Evolutionary conservation across 345 rosid species (phyloP).

Genomic region (Nephelium lappaceum): DNA sequence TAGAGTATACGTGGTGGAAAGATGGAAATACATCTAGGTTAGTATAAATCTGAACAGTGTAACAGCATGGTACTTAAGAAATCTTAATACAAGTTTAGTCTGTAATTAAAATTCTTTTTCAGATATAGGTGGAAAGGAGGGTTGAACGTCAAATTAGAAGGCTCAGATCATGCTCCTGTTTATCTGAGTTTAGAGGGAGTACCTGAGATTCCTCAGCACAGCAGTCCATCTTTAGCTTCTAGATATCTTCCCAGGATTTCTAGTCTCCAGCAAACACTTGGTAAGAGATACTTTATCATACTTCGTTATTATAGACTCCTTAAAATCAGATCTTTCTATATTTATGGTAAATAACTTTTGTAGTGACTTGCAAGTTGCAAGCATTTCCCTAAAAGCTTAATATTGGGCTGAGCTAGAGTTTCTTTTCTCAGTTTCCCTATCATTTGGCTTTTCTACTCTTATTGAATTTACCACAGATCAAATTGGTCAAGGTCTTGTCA

Average conservation of each 20-base stretch:
- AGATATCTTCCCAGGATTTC: constrained; percentile 76
- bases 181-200: constrained; percentile 51
- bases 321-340: background rate
- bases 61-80: background rate
- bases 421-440: no score
- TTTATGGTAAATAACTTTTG: background rate
- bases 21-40: constrained; percentile 70
- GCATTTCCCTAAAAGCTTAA: background rate
- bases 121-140: constrained; percentile 86
- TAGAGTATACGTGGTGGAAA: constrained; percentile 86
- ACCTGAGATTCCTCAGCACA: constrained; percentile 53
- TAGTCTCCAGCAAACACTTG: constrained; percentile 86
- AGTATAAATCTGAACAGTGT: background rate
- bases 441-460: no score
- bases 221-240: constrained; percentile 69
- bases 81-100: background rate
- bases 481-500: no score
- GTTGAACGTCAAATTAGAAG: constrained; percentile 61
- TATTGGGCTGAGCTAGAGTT: no score
- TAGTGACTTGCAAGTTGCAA: background rate
- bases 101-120: background rate
- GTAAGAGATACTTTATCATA: constrained; percentile 37
- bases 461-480: no score
- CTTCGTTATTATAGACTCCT: background rate
- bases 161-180: constrained; percentile 94